A percentile compares a stretch with the other conserved stretches of the same genome.
These are phyloP conservation scores for Stemphylium vesicarium DNA, from an alignment of 2,329 filamentous ascomycete genomes.

Conservation along the genomic window DNA sequence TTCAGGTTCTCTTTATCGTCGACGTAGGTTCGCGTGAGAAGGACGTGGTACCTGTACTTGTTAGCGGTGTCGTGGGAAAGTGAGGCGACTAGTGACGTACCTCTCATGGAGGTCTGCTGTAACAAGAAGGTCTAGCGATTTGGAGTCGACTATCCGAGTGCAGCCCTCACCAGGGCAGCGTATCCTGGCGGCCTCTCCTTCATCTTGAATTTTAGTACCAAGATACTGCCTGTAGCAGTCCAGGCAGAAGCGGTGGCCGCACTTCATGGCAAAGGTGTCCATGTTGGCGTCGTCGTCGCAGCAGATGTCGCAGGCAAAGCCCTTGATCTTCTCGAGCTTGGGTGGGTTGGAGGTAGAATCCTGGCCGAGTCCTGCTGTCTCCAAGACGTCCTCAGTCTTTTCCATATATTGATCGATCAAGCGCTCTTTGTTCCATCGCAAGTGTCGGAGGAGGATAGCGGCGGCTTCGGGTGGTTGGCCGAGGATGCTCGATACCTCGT, in stretches of 20 bases:
- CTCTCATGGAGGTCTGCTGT: constrained; percentile 62
- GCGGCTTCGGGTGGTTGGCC: constrained; percentile 87
- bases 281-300: constrained; percentile 83
- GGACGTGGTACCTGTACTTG: constrained; percentile 73
- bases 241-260: constrained; percentile 90
- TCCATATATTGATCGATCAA: constrained; percentile 98
- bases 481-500: constrained; percentile 89
- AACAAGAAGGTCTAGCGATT: constrained; percentile 80
- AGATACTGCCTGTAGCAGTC: constrained; percentile 93
- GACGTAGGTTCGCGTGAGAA: constrained; percentile 93
- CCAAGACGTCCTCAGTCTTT: constrained; percentile 75
- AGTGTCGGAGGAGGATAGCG: constrained; percentile 86
- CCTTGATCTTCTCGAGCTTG: constrained; percentile 72
- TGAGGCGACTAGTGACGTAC: constrained; percentile 42
- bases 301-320: constrained; percentile 93
- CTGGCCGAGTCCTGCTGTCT: constrained; percentile 80
- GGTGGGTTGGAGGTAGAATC: constrained; percentile 56
- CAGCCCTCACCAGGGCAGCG: constrained; percentile 90
- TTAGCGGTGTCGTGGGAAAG: constrained; percentile 14
- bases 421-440: constrained; percentile 95
- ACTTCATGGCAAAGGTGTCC: constrained; percentile 91
- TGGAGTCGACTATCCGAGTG: constrained; percentile 87
- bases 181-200: constrained; percentile 93
- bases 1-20: constrained; percentile 95
- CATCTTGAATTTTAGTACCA: constrained; percentile 89